Base-by-base conservation (phyloP, 2,329 filamentous ascomycete species). In the Emergomyces pasteurianus region DNA sequence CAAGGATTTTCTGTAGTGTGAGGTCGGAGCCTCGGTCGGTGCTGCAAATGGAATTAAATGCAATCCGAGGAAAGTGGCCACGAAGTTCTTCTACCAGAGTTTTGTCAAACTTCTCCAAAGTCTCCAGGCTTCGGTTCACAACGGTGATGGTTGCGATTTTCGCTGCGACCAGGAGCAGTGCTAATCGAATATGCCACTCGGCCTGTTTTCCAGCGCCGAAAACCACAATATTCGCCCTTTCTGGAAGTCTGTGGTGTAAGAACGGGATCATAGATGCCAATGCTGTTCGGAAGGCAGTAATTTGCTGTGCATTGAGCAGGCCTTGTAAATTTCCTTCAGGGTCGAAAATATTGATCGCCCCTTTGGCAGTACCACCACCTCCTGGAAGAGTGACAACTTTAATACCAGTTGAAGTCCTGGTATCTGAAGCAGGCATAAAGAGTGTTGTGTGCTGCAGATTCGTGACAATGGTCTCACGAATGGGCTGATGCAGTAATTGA, bases 261-360 rank as follows among this genome's bases (percentile, higher is more conserved):
- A 90, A 78, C 0, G 90, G 79, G 31, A 86, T 84, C 59, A 86
- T 83, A 3, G 86, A 87, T 1, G 84, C 84, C 12, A 92, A 78
- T 0, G 89, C 87, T 0, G 90, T 94, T 63, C 90, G 85, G 73
- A 92, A 94, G 2, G 87, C 89, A 0, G 90, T 94, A 38, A 92
- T 76, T 53, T 88, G 85, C 62, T 83, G 82, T 18, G 89, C 88
- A 67, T 90, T 87, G 43, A 94, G 75, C 60, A 92, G 80, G 4
- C 86, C 89, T 5, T 83, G 73, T 0, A 88, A 81, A 12, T 77
- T 73, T 49, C 89, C 89, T 26, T 80, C 76, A 1, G 82, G 79
- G 0, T 78, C 77, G 75, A 89, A 87, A 56, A 92, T 77, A 34
- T 87, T 88, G 58, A 92, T 79, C 8, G 86, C 83, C 21, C 88